These are phyloP conservation scores for Schizochytrium sp. DNA, from an alignment of 108 stramenopile species.

Conservation along the genomic window DNA sequence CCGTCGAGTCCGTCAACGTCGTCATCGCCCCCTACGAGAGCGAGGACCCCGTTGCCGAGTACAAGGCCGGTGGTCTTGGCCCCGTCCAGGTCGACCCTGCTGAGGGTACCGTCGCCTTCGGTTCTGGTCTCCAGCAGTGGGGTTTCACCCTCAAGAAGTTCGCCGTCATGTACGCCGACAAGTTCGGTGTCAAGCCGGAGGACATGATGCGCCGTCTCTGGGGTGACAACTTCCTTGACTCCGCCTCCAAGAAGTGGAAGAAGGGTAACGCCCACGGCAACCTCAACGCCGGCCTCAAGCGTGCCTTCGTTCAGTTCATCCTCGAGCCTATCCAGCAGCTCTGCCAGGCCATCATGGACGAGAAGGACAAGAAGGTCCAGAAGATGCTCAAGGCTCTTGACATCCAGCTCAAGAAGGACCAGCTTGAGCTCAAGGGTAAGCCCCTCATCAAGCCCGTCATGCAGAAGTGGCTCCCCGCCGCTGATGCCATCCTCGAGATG, in stretches of 20 bases:
- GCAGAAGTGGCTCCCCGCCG: constrained; percentile 99
- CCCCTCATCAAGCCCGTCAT: constrained; percentile 98
- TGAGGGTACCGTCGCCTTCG: constrained; percentile 99
- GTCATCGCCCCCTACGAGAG: constrained; percentile 99
- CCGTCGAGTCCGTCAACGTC: constrained; percentile 99
- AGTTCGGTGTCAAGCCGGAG: constrained; percentile 95
- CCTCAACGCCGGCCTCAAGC: constrained; percentile 90
- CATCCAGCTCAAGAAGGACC: constrained; percentile 90
- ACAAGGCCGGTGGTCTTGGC: constrained; percentile 77
- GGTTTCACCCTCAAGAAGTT: constrained; percentile 99
- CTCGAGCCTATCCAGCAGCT: constrained; percentile 97
- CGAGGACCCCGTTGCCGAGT: constrained; percentile 72
- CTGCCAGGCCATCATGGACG: constrained; percentile 98
- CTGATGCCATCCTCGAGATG: constrained; percentile 99
- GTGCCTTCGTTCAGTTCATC: constrained; percentile 99
- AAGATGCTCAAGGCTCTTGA: constrained; percentile 99
- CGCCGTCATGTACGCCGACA: constrained; percentile 96
- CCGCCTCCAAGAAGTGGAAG: constrained; percentile 90
- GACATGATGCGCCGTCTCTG: constrained; percentile 99
- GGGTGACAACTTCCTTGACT: constrained; percentile 98
- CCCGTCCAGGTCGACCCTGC: constrained; percentile 98
- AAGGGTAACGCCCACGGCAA: constrained; percentile 71
- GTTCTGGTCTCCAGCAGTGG: constrained; percentile 99
- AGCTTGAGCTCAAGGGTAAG: constrained; percentile 95
- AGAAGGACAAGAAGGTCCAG: constrained; percentile 95